Conservation (phyloP, 768 basidiomycete genomes). For the Kwoniella mangroviensis region DNA sequence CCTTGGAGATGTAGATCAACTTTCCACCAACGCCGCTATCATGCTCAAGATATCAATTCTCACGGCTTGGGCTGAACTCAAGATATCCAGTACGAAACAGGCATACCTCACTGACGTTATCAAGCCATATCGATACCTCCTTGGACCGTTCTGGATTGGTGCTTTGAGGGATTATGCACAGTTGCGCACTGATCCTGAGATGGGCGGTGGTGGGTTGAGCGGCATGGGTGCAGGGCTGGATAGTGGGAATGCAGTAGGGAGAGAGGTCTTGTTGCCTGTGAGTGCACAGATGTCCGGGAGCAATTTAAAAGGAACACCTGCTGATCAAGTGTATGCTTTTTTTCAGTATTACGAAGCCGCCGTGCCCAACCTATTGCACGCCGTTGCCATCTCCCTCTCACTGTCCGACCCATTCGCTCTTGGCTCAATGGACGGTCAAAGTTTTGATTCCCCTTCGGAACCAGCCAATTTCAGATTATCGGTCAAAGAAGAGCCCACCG, state of each 20-base stretch:
- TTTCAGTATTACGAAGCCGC: constrained; percentile 81
- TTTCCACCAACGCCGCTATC: constrained; percentile 91
- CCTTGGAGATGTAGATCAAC: constrained; percentile 80
- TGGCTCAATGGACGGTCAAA: constrained; percentile 74
- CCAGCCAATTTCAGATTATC: constrained; percentile 15
- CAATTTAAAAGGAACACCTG: background rate
- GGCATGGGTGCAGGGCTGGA: constrained; percentile 67
- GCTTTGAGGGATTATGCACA: constrained; percentile 89
- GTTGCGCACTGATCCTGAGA: constrained; percentile 83
- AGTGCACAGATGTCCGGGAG: constrained; percentile 51
- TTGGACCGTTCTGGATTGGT: constrained; percentile 85
- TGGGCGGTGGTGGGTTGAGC: constrained; percentile 63
- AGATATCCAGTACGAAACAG: constrained; percentile 75
- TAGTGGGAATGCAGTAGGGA: constrained; percentile 79
- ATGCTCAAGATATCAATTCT: constrained; percentile 91
- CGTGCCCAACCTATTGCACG: constrained; percentile 82
- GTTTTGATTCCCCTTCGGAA: constrained; percentile 30
- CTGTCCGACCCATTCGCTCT: constrained; percentile 69
- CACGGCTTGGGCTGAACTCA: constrained; percentile 93
- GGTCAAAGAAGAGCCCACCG: constrained; percentile 36
- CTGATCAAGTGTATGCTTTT: background rate
- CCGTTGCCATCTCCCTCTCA: constrained; percentile 79
- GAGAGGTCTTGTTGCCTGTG: constrained; percentile 89
- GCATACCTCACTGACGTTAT: constrained; percentile 78
- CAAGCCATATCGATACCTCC: constrained; percentile 72